Evolutionary conservation across 345 rosid genomes (phyloP), one percentile per base, ranked within the genome.

Genomic region (Gossypium herbaceum): DNA sequence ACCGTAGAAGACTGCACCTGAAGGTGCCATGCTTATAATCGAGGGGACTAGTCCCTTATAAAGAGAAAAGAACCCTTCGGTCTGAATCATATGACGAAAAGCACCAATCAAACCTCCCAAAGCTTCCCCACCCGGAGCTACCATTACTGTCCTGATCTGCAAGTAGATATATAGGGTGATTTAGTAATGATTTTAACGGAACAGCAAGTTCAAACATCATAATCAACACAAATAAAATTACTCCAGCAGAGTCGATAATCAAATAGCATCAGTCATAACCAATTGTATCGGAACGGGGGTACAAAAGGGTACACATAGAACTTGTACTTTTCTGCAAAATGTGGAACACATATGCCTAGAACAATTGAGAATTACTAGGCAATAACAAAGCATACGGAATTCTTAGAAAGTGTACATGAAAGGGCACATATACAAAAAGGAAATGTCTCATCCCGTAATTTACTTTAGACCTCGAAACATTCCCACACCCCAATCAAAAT

Each of bases 121-220:
- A 2, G 89, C 90, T 86, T 92, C 98, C 68, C 98, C 98, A 66
- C 98, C 97, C 1, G 92, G 94, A 59, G 98, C 98, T 34, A 94
- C 85, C 86, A 94, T 86, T 76, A 84, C 89, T 2, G 97, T 92
- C 78, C 98, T 83, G 78, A 90, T 79, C 97, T 92, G 79, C n/a
- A 82, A 57, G 29, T 75, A 59, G 43, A 75, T 43, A 39, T 64
- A 70, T 6, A 11, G 9, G 1, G 22, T 48, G 57, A n/a, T 12
- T 67, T 17, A 75, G 34, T 11, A 27, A 39, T 60, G 24, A n/a
- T 73, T 73, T 57, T 25, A 52, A 20, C 47, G 6, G 8, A 41
- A 29, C 41, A 75, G 19, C 39, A 44, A 51, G 19, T 62, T 50
- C 15, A 16, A 34, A 55, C 19, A 75, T 12, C 52, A 66, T 43